Evolutionary conservation across 208 protist species (phyloP), one percentile per base, ranked within the genome.

Genomic region (Herpetomonas samuelpessoai): DNA sequence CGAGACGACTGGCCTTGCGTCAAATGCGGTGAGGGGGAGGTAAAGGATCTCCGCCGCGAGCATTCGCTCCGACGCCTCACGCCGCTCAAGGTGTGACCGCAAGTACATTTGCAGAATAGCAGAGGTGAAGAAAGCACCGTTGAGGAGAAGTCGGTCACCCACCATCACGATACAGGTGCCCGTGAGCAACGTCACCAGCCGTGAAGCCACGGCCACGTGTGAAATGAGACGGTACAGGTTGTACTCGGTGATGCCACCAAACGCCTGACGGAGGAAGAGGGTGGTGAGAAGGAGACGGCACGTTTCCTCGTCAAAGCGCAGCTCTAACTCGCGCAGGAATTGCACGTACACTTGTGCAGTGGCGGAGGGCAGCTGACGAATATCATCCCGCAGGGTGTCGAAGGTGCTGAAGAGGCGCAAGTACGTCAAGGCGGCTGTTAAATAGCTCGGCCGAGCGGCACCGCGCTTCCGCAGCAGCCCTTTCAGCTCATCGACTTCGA

Each of bases 391-490:
- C 27, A 96, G 74, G 6, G 84, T 91, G 58, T 86, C 82, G 57
- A 86, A 93, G 12, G 68, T 78, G 67, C 83, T 92, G 79, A 92
- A 92, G 25, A 93, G 76, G 2, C 85, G 76, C 35, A 96, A 72
- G 59, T 93, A 82, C 14, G 72, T 81, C 18, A 94, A 75, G 19
- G 79, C 80, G 30, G 75, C 60, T 44, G 69, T 91, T 31, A 96
- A 76, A 57, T 93, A 90, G 24, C 74, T 78, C 4, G 86, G 71
- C 18, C 71, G 76, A 0, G 69, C 69, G 10, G 85, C 79, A 29
- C 79, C 85, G n/a, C 54, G 35, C 52, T 94, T 96, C 22, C 82
- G 74, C 50, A 92, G 71, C 16, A 96, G 68, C 16, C 73, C 57
- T 26, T 78, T 83, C 25, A 92, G 38, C 54, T 89, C 81, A 57